Conservation (phyloP, 2,329 filamentous ascomycete genomes). For the Aspergillus nomiae region DNA sequence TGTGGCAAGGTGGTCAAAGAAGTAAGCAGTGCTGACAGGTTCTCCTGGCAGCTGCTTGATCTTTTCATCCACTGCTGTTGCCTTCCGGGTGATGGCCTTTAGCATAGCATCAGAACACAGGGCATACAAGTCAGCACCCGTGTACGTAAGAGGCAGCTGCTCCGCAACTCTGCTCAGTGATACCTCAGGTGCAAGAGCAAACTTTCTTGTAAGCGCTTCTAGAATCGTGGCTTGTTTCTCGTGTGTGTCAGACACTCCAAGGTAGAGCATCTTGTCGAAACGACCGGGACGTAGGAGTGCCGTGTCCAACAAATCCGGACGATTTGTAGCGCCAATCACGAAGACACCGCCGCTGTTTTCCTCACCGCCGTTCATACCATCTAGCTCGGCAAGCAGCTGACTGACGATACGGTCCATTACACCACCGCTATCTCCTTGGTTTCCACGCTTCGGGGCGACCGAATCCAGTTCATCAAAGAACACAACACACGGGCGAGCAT, state of each 20-base stretch:
- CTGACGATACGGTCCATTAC: constrained; percentile 98
- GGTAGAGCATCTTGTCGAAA: constrained; percentile 98
- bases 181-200: constrained; percentile 77
- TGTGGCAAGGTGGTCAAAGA: constrained; percentile 89
- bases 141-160: constrained; percentile 89
- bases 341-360: constrained; percentile 82
- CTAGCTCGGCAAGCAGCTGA: constrained; percentile 89
- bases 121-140: constrained; percentile 94
- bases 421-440: constrained; percentile 94
- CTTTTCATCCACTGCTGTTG: constrained; percentile 78
- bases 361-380: constrained; percentile 94
- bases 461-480: constrained; percentile 98
- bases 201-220: constrained; percentile 92
- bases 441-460: constrained; percentile 93
- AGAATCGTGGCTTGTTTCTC: constrained; percentile 94
- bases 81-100: constrained; percentile 92
- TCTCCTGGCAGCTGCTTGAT: constrained; percentile 64
- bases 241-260: constrained; percentile 94
- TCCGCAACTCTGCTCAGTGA: constrained; percentile 75
- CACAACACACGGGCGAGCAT: constrained; percentile 94
- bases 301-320: constrained; percentile 88
- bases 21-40: constrained; percentile 81
- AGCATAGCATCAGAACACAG: constrained; percentile 98
- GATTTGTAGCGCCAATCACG: constrained; percentile 94
- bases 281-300: constrained; percentile 85